A percentile compares a stretch with the other conserved stretches of the same genome.
phyloP scores from a whole-genome alignment of 108 stramenopile species.

The Nannochloropsis salina region DNA sequence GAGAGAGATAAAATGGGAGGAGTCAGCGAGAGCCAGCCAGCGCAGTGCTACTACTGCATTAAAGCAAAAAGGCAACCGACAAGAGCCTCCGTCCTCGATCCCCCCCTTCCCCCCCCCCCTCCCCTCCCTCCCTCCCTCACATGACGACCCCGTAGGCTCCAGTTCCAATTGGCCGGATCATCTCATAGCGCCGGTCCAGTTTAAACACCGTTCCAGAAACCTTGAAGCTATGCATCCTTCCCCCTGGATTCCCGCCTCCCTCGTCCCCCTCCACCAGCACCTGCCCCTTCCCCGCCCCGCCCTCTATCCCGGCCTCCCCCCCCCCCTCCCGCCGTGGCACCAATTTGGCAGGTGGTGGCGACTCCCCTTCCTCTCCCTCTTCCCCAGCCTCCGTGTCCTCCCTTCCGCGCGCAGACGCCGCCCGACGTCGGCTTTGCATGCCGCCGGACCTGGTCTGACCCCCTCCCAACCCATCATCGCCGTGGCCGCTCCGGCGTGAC shows the following conservation, averaged over 20 bases:
- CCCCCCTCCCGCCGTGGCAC: neutral
- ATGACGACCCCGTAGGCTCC: slow-evolving; percentile 98
- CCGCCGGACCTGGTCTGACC: neutral
- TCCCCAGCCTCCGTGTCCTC: neutral
- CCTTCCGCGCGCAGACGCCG: neutral
- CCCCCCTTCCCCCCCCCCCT: slow-evolving; percentile 17
- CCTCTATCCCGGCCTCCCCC: neutral
- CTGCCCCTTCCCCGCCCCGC: neutral
- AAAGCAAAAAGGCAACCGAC: neutral
- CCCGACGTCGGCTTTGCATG: neutral
- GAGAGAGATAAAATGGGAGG: neutral
- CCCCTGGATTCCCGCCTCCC: neutral
- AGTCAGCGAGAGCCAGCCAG: neutral
- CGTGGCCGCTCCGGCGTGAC: neutral
- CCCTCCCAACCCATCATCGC: neutral
- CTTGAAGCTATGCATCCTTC: slow-evolving; percentile 26
- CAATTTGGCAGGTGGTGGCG: neutral
- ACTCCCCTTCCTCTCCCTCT: slow-evolving; percentile 10
- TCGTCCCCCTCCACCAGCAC: neutral
- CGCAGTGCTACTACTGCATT: neutral
- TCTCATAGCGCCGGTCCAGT: slow-evolving; percentile 32
- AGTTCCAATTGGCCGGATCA: slow-evolving; percentile 69
- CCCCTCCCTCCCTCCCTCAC: slow-evolving; percentile 52
- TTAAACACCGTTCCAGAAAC: slow-evolving; percentile 39
- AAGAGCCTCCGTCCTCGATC: neutral